phyloP scores from a whole-genome alignment of 495 filamentous ascomycete genomes.

The Jackrogersella minutella region DNA sequence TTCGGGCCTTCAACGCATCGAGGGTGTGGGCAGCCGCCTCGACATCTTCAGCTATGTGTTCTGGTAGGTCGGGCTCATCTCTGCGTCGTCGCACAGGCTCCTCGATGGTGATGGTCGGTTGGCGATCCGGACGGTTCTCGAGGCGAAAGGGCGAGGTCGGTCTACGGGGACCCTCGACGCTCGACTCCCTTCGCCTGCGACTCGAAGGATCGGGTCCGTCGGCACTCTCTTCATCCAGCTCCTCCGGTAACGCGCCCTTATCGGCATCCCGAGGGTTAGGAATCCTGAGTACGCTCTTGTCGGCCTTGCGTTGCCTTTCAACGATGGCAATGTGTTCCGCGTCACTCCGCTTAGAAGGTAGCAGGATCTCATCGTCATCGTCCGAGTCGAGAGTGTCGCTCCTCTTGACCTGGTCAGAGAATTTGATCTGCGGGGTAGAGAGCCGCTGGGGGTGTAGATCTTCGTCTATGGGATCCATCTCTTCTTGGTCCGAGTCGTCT shows the following conservation, averaged over 20 bases:
- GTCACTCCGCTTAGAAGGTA: slow-evolving; percentile 64
- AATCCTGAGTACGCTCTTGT: slow-evolving; percentile 79
- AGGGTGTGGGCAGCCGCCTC: slow-evolving; percentile 45
- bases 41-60: slow-evolving; percentile 49
- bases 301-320: slow-evolving; percentile 79
- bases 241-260: slow-evolving; percentile 73
- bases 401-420: slow-evolving; percentile 66
- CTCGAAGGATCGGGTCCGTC: slow-evolving; percentile 32
- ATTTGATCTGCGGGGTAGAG: slow-evolving; percentile 61
- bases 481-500: slow-evolving; percentile 32
- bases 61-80: slow-evolving; percentile 40
- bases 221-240: slow-evolving; percentile 40
- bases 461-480: neutral
- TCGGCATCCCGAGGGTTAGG: slow-evolving; percentile 89
- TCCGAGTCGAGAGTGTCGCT: slow-evolving; percentile 49
- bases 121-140: slow-evolving; percentile 50
- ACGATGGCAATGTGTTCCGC: slow-evolving; percentile 88
- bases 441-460: slow-evolving; percentile 15
- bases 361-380: slow-evolving; percentile 48
- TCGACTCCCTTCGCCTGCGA: slow-evolving; percentile 34
- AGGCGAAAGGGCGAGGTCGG: slow-evolving; percentile 36
- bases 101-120: slow-evolving; percentile 70
- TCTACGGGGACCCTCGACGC: slow-evolving; percentile 31
- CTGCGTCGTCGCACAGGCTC: slow-evolving; percentile 59
- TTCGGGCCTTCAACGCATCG: slow-evolving; percentile 48